A percentile compares a stretch with the other conserved stretches of the same genome.
Evolutionary conservation across 2,329 filamentous ascomycete genomes (phyloP).

Genomic region (Xylariaceae sp.): DNA sequence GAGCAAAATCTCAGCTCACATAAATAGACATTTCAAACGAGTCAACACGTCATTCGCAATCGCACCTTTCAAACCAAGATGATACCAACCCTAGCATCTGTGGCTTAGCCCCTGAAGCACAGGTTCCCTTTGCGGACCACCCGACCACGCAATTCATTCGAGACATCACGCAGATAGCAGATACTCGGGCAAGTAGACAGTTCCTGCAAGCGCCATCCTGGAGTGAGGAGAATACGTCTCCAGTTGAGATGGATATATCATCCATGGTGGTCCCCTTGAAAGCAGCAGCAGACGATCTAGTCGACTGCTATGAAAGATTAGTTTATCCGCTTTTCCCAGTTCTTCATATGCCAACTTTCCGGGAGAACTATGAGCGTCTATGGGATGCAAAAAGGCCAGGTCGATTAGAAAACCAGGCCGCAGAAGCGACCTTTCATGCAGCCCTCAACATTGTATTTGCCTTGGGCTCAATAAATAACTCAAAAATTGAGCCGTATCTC

Average conservation of each 20-base stretch:
- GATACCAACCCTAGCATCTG: too few species aligned
- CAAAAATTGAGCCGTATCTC: background rate
- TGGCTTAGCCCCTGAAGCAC: too few species aligned
- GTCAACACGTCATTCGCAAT: too few species aligned
- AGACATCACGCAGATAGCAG: slow-evolving; percentile 1
- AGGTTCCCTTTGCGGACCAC: too few species aligned
- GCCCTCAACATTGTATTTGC: background rate
- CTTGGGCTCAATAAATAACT: background rate
- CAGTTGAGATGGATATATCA: background rate
- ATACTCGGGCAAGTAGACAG: background rate
- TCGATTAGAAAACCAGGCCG: background rate
- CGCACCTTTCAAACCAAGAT: background rate
- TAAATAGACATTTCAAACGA: too few species aligned
- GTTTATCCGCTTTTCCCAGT: background rate
- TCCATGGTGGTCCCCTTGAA: background rate
- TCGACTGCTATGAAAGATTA: background rate
- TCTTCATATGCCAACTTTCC: background rate
- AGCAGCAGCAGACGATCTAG: background rate
- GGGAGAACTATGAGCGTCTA: background rate
- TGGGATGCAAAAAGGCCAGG: background rate
- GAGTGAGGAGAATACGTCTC: background rate
- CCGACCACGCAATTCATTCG: background rate
- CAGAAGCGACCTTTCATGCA: background rate
- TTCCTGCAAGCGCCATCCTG: background rate
- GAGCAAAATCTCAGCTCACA: background rate